Conservation (phyloP, 2,329 filamentous ascomycete species). For the Aspergillus sp. region DNA sequence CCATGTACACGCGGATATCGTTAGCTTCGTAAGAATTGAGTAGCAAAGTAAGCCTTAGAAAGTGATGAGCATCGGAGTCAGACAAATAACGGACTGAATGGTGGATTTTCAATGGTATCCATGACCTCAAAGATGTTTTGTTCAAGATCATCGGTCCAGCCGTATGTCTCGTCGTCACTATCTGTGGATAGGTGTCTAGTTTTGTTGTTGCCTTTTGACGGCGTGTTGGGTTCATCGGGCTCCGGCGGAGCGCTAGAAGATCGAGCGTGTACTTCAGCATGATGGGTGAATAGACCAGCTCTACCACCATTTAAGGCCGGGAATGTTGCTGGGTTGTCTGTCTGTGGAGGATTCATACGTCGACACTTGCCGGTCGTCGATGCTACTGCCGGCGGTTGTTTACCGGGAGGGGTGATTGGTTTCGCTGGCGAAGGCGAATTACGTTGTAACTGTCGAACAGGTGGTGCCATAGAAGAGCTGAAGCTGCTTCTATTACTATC, state of each 20-base stretch:
- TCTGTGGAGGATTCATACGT: neutral
- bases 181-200: neutral
- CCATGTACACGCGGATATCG: neutral
- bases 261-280: neutral
- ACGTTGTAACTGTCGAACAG: neutral
- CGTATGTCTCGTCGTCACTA: conserved; percentile 8
- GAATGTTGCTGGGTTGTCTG: neutral
- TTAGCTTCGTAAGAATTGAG: neutral
- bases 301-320: neutral
- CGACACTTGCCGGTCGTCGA: neutral
- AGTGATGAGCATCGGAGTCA: neutral
- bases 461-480: neutral
- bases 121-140: neutral
- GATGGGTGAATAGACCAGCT: neutral
- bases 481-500: neutral
- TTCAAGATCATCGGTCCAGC: conserved; percentile 1
- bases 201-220: neutral
- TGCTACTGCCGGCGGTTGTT: no score
- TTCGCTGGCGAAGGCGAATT: neutral
- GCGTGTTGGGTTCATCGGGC: neutral
- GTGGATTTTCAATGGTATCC: neutral
- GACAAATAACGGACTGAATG: neutral
- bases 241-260: neutral
- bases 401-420: neutral
- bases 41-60: neutral